Percentiles rank a stretch among this genome's conserved stretches.
These are phyloP conservation scores for Cydonia oblonga DNA, from an alignment of 331 rosid species.

Conservation along the genomic window DNA sequence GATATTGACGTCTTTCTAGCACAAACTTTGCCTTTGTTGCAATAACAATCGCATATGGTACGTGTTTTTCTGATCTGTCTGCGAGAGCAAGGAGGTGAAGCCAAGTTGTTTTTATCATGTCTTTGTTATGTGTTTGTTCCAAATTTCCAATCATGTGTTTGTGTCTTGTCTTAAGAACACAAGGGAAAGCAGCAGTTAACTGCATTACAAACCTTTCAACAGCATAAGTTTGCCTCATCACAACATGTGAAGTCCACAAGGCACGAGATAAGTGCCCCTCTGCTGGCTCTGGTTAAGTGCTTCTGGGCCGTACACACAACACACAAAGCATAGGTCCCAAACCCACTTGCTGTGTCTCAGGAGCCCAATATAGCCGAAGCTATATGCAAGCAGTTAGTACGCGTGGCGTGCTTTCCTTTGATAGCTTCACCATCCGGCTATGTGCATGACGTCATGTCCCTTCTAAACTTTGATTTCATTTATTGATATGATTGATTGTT, in stretches of 20 bases:
- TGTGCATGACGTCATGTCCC: background rate
- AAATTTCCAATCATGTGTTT: background rate
- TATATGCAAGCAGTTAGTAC: background rate
- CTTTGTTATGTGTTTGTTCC: background rate
- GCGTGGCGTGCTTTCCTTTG: constrained; percentile 25
- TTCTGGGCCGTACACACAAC: background rate
- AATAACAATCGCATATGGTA: background rate
- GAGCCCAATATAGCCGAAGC: constrained; percentile 2
- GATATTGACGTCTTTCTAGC: background rate
- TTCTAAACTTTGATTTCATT: too few species aligned
- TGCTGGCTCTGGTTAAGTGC: background rate
- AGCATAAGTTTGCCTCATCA: background rate
- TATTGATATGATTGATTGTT: too few species aligned
- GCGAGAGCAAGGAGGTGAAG: background rate
- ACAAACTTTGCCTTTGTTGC: background rate
- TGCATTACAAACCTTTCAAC: background rate
- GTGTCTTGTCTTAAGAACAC: background rate
- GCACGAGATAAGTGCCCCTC: background rate
- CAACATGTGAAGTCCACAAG: constrained; percentile 22
- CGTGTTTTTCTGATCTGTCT: background rate
- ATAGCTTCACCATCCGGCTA: background rate
- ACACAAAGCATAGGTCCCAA: background rate
- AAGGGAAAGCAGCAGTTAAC: background rate
- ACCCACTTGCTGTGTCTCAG: constrained; percentile 32
- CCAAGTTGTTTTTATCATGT: background rate